Percentiles rank a stretch among this genome's conserved stretches.
phyloP scores from a whole-genome alignment of 2,329 filamentous ascomycete genomes.

The Stagonosporopsis cucurbitacearum region DNA sequence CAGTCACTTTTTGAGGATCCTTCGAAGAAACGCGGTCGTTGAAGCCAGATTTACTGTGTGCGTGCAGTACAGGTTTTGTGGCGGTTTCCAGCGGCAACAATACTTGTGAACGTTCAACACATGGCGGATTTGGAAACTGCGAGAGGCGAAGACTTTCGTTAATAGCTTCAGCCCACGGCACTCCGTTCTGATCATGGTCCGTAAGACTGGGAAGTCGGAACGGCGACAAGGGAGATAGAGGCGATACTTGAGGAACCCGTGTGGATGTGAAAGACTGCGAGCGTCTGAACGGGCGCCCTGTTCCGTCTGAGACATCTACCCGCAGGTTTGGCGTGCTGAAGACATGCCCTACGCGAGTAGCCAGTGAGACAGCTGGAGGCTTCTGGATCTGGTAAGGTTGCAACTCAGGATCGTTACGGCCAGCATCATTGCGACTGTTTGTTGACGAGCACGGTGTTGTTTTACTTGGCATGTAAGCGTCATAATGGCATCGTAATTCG shows the following conservation, averaged over 20 bases:
- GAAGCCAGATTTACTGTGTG: not conserved
- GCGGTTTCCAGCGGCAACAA: not conserved
- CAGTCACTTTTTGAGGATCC: not conserved
- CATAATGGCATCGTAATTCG: not conserved
- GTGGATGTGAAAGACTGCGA: constrained; percentile 44
- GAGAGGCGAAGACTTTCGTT: constrained; percentile 41
- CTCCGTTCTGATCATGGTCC: constrained; percentile 27
- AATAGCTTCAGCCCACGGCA: constrained; percentile 39
- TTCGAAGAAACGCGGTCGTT: not conserved
- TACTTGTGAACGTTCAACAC: constrained; percentile 21
- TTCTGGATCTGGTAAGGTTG: constrained; percentile 35
- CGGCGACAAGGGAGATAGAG: constrained; percentile 30
- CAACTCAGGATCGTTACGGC: constrained; percentile 16
- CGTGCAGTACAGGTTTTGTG: not conserved
- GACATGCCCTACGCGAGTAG: constrained; percentile 31
- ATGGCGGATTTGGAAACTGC: constrained; percentile 31
- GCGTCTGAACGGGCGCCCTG: constrained; percentile 32
- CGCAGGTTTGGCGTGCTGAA: constrained; percentile 43
- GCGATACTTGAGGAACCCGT: constrained; percentile 24
- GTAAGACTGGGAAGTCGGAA: constrained; percentile 40
- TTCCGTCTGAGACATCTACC: constrained; percentile 18
- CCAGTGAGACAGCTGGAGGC: constrained; percentile 22
- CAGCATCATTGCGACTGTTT: constrained; percentile 20
- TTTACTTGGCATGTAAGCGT: constrained; percentile 33
- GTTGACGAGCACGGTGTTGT: constrained; percentile 34